Evolutionary conservation across 352 stramenopile species (phyloP).

Genomic region (Thalassiosira livingstoniorum): DNA sequence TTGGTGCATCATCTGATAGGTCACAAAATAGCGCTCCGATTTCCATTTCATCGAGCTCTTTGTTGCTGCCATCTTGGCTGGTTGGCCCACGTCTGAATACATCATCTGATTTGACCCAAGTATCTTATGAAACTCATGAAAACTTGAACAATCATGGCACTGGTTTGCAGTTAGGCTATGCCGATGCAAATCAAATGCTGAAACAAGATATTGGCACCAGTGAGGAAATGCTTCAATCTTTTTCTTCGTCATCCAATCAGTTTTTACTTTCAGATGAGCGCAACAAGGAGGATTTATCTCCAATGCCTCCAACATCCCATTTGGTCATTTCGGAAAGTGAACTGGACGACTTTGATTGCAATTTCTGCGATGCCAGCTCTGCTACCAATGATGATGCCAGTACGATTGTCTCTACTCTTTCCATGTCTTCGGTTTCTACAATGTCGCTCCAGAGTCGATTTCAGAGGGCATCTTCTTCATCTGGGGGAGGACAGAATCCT

Average conservation of each 20-base stretch:
- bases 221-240: slow-evolving; percentile 38
- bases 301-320: background rate
- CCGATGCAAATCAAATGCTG: too few relatives aligned
- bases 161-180: too few relatives aligned
- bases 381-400: too few relatives aligned
- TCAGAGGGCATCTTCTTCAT: too few relatives aligned
- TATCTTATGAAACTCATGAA: background rate
- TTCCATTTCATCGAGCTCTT: slow-evolving; percentile 1
- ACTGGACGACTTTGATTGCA: slow-evolving; percentile 20
- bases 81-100: slow-evolving; percentile 1
- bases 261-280: too few relatives aligned
- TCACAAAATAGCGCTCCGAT: background rate
- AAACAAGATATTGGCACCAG: slow-evolving; percentile 24
- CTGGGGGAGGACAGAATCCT: too few relatives aligned
- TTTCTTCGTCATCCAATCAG: background rate
- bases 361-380: slow-evolving; percentile 11
- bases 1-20: too few relatives aligned
- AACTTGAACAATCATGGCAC: too few relatives aligned
- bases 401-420: too few relatives aligned
- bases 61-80: slow-evolving; percentile 24
- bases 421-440: too few relatives aligned
- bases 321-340: slow-evolving; percentile 45
- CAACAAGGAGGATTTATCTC: too few relatives aligned
- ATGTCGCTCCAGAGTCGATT: too few relatives aligned
- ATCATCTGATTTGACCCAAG: background rate